Conservation (phyloP, 371 early-diverging fungal species). For the Gilbertella persicaria region DNA sequence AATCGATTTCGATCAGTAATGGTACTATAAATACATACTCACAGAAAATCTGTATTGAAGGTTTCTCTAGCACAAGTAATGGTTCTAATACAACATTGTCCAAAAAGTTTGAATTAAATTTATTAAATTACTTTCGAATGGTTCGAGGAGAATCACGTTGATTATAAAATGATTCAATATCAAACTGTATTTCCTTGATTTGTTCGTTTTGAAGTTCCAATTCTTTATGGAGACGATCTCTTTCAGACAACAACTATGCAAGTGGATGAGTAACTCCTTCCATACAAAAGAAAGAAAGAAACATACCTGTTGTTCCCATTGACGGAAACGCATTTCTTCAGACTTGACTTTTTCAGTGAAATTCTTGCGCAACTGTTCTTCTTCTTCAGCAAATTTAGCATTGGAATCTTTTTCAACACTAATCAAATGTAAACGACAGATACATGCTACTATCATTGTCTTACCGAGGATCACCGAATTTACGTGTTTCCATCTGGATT, state of each 20-base stretch:
- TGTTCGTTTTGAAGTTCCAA: constrained; percentile 89
- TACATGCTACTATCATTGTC: constrained; percentile 10
- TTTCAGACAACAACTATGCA: constrained; percentile 83
- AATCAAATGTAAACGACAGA: neutral
- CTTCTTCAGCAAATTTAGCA: constrained; percentile 93
- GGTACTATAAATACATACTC: too few relatives aligned
- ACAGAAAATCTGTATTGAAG: too few relatives aligned
- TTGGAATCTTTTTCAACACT: constrained; percentile 75
- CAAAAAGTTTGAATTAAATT: neutral
- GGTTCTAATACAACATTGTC: too few relatives aligned
- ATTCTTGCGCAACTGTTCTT: constrained; percentile 85
- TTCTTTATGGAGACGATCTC: constrained; percentile 95
- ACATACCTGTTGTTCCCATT: constrained; percentile 89
- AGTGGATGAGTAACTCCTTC: too few relatives aligned
- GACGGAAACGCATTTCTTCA: constrained; percentile 93
- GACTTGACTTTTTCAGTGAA: constrained; percentile 94
- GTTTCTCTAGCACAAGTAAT: neutral
- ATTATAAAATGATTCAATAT: constrained; percentile 60
- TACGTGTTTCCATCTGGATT: constrained; percentile 79
- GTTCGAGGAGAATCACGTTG: constrained; percentile 40
- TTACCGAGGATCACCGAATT: constrained; percentile 78
- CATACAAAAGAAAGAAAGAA: neutral
- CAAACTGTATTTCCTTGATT: constrained; percentile 88
- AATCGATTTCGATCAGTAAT: too few relatives aligned
- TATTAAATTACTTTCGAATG: constrained; percentile 28